phyloP scores from a whole-genome alignment of 75 land plant species.

The Pinus taeda region DNA sequence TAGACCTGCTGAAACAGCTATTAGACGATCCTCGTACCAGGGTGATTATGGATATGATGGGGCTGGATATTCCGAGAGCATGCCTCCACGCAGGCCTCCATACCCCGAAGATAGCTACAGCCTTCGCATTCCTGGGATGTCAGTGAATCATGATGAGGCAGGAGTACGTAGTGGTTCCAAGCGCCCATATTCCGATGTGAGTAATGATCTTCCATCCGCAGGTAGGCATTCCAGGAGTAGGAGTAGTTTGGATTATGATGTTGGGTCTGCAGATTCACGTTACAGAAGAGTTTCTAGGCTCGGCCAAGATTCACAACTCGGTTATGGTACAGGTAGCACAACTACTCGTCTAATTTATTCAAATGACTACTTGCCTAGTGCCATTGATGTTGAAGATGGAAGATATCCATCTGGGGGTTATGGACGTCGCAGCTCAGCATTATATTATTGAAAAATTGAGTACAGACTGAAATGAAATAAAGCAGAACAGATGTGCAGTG shows the following conservation, averaged over 20 bases:
- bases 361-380: background rate
- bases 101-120: slow-evolving; percentile 5
- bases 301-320: no score
- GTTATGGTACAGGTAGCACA: background rate
- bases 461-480: no score
- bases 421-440: background rate
- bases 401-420: background rate
- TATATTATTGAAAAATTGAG: no score
- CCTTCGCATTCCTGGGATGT: background rate
- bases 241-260: no score
- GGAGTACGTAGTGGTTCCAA: background rate
- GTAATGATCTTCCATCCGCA: no score
- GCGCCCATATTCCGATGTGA: background rate
- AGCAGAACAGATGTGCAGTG: no score
- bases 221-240: no score
- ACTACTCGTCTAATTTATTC: background rate
- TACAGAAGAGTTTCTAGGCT: no score
- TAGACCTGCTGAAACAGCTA: slow-evolving; percentile 6
- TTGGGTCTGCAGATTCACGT: no score
- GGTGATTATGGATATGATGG: background rate
- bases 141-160: slow-evolving; percentile 3
- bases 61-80: no score
- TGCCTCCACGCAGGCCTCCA: no score
- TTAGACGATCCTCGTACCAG: background rate
- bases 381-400: background rate